These are phyloP conservation scores for Colletotrichum sp. DNA, from an alignment of 2,329 filamentous ascomycete species.

Conservation along the genomic window DNA sequence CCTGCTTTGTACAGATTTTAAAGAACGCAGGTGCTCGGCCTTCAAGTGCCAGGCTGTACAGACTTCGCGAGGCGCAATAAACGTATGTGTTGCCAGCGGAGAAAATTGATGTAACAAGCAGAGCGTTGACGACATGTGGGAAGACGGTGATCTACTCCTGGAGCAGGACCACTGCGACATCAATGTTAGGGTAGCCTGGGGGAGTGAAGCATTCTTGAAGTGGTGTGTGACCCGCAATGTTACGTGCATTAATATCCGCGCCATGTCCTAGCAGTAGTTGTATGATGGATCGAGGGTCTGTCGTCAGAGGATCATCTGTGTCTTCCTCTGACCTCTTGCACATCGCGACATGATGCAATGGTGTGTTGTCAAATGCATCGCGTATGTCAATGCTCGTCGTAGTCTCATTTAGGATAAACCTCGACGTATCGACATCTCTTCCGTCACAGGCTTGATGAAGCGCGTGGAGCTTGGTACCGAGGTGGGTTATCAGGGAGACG, in stretches of 20 bases:
- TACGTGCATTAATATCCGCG: neutral
- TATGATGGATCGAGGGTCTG: neutral
- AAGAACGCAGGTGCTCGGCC: constrained; percentile 49
- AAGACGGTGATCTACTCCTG: constrained; percentile 51
- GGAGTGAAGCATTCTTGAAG: neutral
- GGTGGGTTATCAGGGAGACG: rapidly evolving
- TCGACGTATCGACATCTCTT: neutral
- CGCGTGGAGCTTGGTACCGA: neutral
- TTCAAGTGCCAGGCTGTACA: constrained; percentile 61
- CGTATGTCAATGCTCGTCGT: neutral
- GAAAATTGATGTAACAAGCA: constrained; percentile 63
- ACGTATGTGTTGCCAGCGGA: constrained; percentile 61
- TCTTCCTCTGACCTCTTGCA: neutral
- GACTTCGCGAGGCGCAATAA: constrained; percentile 59
- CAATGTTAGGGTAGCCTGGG: neutral
- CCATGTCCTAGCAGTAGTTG: neutral
- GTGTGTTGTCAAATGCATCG: neutral
- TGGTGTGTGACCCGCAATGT: neutral
- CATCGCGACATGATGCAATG: neutral
- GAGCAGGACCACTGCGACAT: neutral
- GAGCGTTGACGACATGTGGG: constrained; percentile 69
- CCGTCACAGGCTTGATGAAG: neutral
- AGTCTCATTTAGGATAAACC: neutral
- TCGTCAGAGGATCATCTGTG: neutral
- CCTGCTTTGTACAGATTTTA: constrained; percentile 37